Percentiles rank a stretch among this genome's conserved stretches.
phyloP scores from a whole-genome alignment of 371 early-diverging fungal species.

The Rhizopus delemar region DNA sequence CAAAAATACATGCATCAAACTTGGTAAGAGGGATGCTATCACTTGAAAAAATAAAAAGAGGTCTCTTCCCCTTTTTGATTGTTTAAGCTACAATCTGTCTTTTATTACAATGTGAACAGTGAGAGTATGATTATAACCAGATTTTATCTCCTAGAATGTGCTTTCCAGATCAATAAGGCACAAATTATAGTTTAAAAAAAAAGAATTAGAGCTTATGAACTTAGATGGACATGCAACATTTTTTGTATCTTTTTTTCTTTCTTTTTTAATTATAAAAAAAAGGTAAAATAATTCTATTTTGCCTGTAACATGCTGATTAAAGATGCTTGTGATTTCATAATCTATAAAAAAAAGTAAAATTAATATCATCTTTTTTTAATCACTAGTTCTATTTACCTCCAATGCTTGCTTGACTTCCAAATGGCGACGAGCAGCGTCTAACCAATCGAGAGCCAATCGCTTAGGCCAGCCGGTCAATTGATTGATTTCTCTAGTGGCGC shows the following conservation, averaged over 20 bases:
- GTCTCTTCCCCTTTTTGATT: too few species aligned
- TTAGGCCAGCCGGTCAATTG: conserved; percentile 94
- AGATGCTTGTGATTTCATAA: conserved; percentile 30
- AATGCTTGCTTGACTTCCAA: conserved; percentile 93
- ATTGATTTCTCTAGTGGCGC: conserved; percentile 91
- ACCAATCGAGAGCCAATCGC: conserved; percentile 88
- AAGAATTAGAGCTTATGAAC: too few species aligned
- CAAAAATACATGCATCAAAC: conserved; percentile 76
- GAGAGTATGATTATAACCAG: too few species aligned
- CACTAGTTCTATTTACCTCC: conserved; percentile 49
- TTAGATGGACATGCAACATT: neutral
- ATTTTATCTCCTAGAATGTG: too few species aligned
- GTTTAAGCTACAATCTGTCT: too few species aligned
- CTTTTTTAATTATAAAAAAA: neutral
- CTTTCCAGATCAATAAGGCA: too few species aligned
- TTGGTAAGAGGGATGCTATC: neutral
- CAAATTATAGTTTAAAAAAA: too few species aligned
- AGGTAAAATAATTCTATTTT: conserved; percentile 16
- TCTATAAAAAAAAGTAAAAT: conserved; percentile 4
- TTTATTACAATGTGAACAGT: too few species aligned
- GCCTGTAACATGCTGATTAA: conserved; percentile 34
- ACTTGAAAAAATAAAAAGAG: too few species aligned
- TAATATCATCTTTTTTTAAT: neutral
- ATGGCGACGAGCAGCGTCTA: conserved; percentile 78
- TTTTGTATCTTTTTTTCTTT: neutral